Percentiles rank a stretch among this genome's conserved stretches.
Conservation (phyloP, 108 stramenopile species). For the Nitzschia sp. region DNA sequence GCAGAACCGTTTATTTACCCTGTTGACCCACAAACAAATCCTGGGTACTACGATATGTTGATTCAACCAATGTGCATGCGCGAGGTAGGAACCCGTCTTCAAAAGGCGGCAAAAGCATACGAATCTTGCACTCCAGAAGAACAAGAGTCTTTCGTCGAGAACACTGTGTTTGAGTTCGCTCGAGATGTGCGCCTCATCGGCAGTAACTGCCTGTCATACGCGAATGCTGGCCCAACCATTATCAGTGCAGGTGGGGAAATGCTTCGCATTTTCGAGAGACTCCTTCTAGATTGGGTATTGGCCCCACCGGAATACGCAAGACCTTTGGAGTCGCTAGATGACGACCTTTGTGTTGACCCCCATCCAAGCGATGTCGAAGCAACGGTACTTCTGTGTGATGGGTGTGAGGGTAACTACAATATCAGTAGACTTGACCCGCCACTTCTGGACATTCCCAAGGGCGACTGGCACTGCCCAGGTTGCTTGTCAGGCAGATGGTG, state of each 20-base stretch:
- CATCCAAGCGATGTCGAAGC: conserved; percentile 64
- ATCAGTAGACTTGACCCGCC: conserved; percentile 76
- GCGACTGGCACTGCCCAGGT: conserved; percentile 88
- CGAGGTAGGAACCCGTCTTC: conserved; percentile 64
- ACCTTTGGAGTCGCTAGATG: conserved; percentile 66
- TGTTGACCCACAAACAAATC: conserved; percentile 81
- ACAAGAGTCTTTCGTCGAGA: conserved; percentile 35
- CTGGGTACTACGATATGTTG: conserved; percentile 85
- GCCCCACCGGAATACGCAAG: conserved; percentile 57
- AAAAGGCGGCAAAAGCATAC: conserved; percentile 46
- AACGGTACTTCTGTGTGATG: conserved; percentile 85
- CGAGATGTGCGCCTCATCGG: conserved; percentile 72
- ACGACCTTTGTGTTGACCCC: conserved; percentile 79
- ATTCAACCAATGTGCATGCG: conserved; percentile 73
- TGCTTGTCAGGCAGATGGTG: conserved; percentile 77
- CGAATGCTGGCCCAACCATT: conserved; percentile 67
- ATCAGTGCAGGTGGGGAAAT: conserved; percentile 76
- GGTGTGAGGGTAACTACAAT: conserved; percentile 90
- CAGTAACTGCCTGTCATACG: conserved; percentile 63
- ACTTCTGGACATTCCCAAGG: conserved; percentile 67
- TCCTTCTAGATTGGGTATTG: conserved; percentile 87
- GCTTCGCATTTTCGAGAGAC: conserved; percentile 76
- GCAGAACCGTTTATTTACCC: conserved; percentile 81
- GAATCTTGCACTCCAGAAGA: conserved; percentile 15
- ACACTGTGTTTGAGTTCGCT: conserved; percentile 59